Conservation (phyloP, 305 asterid species). For the Fraxinus dipetala region DNA sequence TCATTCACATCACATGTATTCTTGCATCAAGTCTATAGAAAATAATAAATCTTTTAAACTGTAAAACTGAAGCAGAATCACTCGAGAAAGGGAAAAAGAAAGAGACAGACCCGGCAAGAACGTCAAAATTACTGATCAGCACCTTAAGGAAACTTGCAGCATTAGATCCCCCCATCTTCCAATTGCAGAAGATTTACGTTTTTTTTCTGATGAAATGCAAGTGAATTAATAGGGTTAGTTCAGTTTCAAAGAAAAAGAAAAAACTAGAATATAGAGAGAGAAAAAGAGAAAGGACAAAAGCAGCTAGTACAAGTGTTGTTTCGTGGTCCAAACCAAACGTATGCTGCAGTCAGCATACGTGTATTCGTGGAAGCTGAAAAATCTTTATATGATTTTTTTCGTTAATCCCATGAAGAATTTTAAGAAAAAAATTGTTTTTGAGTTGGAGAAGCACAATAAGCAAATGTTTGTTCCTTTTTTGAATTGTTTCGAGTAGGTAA, state of each 20-base stretch:
- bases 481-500: too few relatives aligned
- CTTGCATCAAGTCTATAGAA: neutral
- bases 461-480: too few relatives aligned
- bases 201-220: neutral
- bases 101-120: conserved; percentile 20
- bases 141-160: conserved; percentile 11
- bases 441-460: neutral
- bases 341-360: neutral
- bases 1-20: neutral
- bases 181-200: neutral
- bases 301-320: neutral
- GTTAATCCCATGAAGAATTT: neutral
- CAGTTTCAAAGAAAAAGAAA: neutral
- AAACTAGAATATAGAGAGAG: neutral
- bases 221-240: neutral
- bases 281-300: neutral
- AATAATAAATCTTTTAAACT: neutral
- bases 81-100: neutral
- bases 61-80: neutral
- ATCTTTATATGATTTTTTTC: neutral
- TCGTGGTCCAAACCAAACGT: neutral
- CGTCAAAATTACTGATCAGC: conserved; percentile 10
- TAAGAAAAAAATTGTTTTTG: neutral
- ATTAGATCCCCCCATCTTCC: conserved; percentile 22
- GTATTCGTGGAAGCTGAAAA: neutral